Percentiles rank a stretch among this genome's conserved stretches.
Conservation (phyloP, 805 yeast species). For the Clavispora carvajalis region DNA sequence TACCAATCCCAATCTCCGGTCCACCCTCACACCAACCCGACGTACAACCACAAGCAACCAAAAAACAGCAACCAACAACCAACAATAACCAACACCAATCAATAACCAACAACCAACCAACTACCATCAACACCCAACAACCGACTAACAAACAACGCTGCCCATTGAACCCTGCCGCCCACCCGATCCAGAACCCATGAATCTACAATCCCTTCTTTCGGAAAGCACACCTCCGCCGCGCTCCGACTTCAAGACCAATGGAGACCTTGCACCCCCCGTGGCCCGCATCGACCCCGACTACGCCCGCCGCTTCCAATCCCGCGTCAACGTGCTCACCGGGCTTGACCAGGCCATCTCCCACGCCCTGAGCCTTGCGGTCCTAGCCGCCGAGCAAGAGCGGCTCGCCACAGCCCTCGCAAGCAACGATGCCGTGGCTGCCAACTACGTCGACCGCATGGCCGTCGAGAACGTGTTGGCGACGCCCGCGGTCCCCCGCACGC, state of each 20-base stretch:
- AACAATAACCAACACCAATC: too few species aligned
- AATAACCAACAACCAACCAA: neutral
- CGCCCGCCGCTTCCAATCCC: constrained; percentile 7
- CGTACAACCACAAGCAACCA: too few species aligned
- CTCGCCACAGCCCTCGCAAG: constrained; percentile 10
- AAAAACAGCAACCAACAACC: too few species aligned
- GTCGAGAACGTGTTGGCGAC: constrained; percentile 29
- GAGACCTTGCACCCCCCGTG: neutral
- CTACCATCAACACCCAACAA: too few species aligned
- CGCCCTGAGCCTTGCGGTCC: constrained; percentile 14
- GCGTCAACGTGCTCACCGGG: constrained; percentile 9
- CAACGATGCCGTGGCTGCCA: constrained; percentile 22
- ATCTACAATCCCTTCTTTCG: constrained; percentile 16
- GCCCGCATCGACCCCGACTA: constrained; percentile 1
- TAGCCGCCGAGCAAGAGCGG: constrained; percentile 13
- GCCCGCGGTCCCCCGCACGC: constrained; percentile 8
- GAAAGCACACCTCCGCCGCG: constrained; percentile 11
- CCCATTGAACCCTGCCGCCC: neutral
- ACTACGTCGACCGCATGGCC: constrained; percentile 32
- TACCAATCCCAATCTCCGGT: too few species aligned
- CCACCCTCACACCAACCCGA: too few species aligned
- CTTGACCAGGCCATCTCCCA: constrained; percentile 11
- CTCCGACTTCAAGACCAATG: neutral
- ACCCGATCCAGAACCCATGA: constrained; percentile 7
- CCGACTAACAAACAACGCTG: too few species aligned